phyloP scores from a whole-genome alignment of 2,329 filamentous ascomycete genomes.

The Aureobasidium sp. region DNA sequence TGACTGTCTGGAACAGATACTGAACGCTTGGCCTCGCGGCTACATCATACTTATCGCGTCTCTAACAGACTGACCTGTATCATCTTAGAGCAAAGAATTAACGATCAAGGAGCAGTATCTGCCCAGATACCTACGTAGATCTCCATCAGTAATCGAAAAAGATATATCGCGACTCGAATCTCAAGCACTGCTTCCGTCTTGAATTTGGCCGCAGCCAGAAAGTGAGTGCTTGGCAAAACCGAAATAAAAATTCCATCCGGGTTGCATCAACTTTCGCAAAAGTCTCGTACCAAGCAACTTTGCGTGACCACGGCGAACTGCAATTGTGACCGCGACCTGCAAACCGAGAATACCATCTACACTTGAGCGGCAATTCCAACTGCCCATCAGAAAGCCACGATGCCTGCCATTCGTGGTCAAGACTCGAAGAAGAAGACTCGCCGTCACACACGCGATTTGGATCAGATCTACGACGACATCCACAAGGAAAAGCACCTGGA shows the following conservation, averaged over 20 bases:
- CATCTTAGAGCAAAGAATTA: not conserved
- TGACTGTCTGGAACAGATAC: not conserved
- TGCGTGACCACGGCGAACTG: not conserved
- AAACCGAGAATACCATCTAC: not conserved
- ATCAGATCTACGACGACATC: conserved; percentile 84
- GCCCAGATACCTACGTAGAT: not conserved
- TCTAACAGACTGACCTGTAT: not conserved
- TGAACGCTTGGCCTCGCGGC: not conserved
- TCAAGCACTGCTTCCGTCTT: not conserved
- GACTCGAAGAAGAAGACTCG: conserved; percentile 45
- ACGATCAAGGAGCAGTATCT: not conserved
- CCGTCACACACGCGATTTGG: conserved; percentile 65
- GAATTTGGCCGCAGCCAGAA: not conserved
- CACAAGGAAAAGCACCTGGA: conserved; percentile 70
- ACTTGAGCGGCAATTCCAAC: not conserved
- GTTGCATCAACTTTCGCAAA: not conserved
- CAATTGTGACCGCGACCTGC: not conserved
- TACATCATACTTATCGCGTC: not conserved
- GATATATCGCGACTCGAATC: not conserved
- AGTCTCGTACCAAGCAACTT: not conserved
- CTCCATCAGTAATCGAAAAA: not conserved
- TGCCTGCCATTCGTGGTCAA: conserved; percentile 45
- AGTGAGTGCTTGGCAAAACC: not conserved
- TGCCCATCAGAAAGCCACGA: conserved; percentile 23
- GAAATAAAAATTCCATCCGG: not conserved